Evolutionary conservation across 2,329 filamentous ascomycete genomes (phyloP), one percentile per base, ranked within the genome.

Genomic region (Aspergillus ruber): DNA sequence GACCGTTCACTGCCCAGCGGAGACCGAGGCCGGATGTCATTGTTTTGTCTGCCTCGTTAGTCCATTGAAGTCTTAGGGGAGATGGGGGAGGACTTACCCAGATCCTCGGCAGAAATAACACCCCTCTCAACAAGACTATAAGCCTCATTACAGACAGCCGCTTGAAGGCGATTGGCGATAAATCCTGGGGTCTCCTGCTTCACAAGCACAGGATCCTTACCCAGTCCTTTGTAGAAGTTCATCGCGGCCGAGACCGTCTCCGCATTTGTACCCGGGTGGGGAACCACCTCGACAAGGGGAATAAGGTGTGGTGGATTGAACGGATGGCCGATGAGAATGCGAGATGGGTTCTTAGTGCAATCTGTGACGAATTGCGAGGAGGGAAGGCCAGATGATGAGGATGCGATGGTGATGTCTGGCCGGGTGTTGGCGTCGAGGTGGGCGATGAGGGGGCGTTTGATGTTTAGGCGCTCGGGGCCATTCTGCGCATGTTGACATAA

Each of bases 131-230:
- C 58, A 4, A 72, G 52, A 43, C 61, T 62, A 43, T 65, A 64
- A 0, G 67, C 64, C 50, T 73, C 70, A 3, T 59, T 59, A 32
- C 62, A 57, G 0, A 74, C 55, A 1, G 68, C 67, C 0, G 64
- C 63, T 49, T 76, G 73, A 1, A 76, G 64, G 6, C 74, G 63
- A 56, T 76, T 76, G 13, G 71, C 73, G 6, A 74, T 63, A 46
- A 72, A 70, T 0, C 73, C 73, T 2, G 67, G 61, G 0, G 67
- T 63, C 50, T 76, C 72, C 41, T 72, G 65, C 46, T 64, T 61
- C 18, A 74, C 60, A 18, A 67, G 58, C 1, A 73, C 61, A 0
- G 73, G 63, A 17, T 65, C 64, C 51, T 73, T 73, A 4, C 69
- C 73, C 2, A 74, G 53, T 4, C 36, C 50, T 7, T 53, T 54